Base-by-base conservation (phyloP, 2,329 filamentous ascomycete species). In the Chrysosporium queenslandicum region DNA sequence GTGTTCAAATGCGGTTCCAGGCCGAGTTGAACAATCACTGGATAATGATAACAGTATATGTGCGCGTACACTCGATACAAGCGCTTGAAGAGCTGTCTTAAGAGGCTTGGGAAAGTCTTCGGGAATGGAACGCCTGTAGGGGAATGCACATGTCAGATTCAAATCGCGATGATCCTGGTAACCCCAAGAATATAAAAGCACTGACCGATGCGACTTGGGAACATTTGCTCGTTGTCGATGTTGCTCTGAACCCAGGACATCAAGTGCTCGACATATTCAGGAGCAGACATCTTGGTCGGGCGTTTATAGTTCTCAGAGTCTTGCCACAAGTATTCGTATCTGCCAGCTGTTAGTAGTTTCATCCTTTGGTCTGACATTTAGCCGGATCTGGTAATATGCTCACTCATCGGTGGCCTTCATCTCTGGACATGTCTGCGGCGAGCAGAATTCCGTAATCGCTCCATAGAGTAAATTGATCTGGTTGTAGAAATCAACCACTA, bases 321-420 rank as follows among this genome's bases (percentile, higher is more conserved):
- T 74, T 98, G 92, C 92, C 92, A 98, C 59, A 98, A 83, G 71
- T 98, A 98, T 71, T 98, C 92, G 70, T 97, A 98, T 65, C 87
- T 91, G 55, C 1, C 9, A 16, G 18, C 16, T 27, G 14, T 43
- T 6, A 48, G 18, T 34, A 5, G 32, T 20, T 3, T 29, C 14
- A 34, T 9, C 8, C 14, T n/a, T 14, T 34, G 14, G n/a, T 20
- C 6, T 46, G 6, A 30, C 30, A 32, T 5, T 29, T 5, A 29
- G 27, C 27, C 5, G 4, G n/a, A 20, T 20, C 18, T 18, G 8
- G 9, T 3, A 14, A 47, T 12, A 14, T 1, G 54, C 81, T 58
- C 78, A 92, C 85, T 98, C 92, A 73, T 98, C 94, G 8, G 92
- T 98, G n/a, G 92, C 92, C 72, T 98, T 98, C 92, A 98, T 98